These are phyloP conservation scores for Kluyveromyces starmeri DNA, from an alignment of 805 yeast genomes.

Conservation along the genomic window DNA sequence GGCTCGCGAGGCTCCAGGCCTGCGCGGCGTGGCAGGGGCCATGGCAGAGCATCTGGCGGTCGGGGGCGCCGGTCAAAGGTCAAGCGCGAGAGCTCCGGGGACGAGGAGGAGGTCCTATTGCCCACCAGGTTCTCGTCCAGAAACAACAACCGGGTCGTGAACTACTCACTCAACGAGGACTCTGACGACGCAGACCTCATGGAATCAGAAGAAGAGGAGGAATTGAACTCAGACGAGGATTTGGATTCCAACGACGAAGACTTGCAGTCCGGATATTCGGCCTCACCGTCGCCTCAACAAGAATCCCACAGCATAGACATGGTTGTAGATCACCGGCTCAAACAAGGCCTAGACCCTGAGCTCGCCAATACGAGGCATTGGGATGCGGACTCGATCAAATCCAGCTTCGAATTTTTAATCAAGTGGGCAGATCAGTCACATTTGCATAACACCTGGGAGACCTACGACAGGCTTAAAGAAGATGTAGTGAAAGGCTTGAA, in stretches of 20 bases:
- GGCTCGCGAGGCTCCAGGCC: slow-evolving; percentile 9
- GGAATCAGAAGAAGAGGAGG: slow-evolving; percentile 23
- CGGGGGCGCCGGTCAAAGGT: slow-evolving; percentile 9
- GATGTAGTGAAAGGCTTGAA: slow-evolving; percentile 57
- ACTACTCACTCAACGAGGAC: slow-evolving; percentile 59
- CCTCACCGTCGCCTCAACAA: slow-evolving; percentile 29
- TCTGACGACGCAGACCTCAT: slow-evolving; percentile 40
- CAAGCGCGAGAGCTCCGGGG: slow-evolving; percentile 1
- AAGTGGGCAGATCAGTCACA: slow-evolving; percentile 89
- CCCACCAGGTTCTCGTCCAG: slow-evolving; percentile 76
- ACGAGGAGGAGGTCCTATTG: slow-evolving; percentile 21
- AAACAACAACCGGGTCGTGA: slow-evolving; percentile 46
- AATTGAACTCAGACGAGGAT: slow-evolving; percentile 15
- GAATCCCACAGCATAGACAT: slow-evolving; percentile 21
- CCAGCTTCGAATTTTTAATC: slow-evolving; percentile 50
- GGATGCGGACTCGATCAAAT: slow-evolving; percentile 45
- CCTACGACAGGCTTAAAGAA: slow-evolving; percentile 41
- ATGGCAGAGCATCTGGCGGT: slow-evolving; percentile 15
- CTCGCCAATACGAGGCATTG: slow-evolving; percentile 25
- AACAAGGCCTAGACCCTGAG: slow-evolving; percentile 13
- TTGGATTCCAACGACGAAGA: slow-evolving; percentile 10
- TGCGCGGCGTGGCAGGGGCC: slow-evolving; percentile 14
- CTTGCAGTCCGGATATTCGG: slow-evolving; percentile 19
- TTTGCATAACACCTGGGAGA: slow-evolving; percentile 92
- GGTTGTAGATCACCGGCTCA: slow-evolving; percentile 23